Evolutionary conservation across 371 early-diverging fungal genomes (phyloP).

Genomic region (Mortierella sp.): DNA sequence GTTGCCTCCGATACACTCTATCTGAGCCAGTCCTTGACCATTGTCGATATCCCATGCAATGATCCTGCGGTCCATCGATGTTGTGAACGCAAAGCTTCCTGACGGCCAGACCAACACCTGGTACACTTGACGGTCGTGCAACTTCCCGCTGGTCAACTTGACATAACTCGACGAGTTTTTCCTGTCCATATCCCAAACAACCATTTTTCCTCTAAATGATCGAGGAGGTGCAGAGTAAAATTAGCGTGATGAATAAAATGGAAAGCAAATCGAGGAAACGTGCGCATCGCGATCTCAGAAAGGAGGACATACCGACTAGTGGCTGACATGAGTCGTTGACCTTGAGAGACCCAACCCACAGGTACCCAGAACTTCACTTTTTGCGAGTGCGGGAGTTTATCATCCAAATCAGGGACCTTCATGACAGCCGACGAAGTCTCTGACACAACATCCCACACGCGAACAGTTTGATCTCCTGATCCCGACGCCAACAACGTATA

Average conservation of each 20-base stretch:
- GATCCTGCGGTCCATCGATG: slow-evolving; percentile 45
- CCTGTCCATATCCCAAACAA: slow-evolving; percentile 24
- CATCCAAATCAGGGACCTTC: slow-evolving; percentile 25
- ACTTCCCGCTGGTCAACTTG: slow-evolving; percentile 20
- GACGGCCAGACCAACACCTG: slow-evolving; percentile 44
- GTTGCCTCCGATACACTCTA: slow-evolving; percentile 47
- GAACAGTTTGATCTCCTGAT: slow-evolving; percentile 58
- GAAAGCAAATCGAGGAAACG: not conserved
- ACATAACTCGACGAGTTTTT: not conserved
- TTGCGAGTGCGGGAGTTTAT: slow-evolving; percentile 2
- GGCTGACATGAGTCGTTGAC: slow-evolving; percentile 26
- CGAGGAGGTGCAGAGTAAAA: no score
- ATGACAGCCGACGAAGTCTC: slow-evolving; percentile 10
- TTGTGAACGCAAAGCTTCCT: slow-evolving; percentile 47
- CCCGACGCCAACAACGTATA: slow-evolving; percentile 55
- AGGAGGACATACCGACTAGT: slow-evolving; percentile 32
- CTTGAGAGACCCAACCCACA: slow-evolving; percentile 35
- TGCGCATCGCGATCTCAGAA: not conserved
- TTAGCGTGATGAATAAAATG: not conserved
- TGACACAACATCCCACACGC: slow-evolving; percentile 57
- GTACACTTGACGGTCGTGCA: slow-evolving; percentile 40
- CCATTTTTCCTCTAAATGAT: slow-evolving; percentile 28
- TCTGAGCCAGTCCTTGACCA: slow-evolving; percentile 35
- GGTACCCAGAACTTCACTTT: slow-evolving; percentile 42
- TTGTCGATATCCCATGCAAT: slow-evolving; percentile 46